A percentile compares a stretch with the other conserved stretches of the same genome.
phyloP scores from a whole-genome alignment of 2,329 filamentous ascomycete species.

The Nemania bipapillata region DNA sequence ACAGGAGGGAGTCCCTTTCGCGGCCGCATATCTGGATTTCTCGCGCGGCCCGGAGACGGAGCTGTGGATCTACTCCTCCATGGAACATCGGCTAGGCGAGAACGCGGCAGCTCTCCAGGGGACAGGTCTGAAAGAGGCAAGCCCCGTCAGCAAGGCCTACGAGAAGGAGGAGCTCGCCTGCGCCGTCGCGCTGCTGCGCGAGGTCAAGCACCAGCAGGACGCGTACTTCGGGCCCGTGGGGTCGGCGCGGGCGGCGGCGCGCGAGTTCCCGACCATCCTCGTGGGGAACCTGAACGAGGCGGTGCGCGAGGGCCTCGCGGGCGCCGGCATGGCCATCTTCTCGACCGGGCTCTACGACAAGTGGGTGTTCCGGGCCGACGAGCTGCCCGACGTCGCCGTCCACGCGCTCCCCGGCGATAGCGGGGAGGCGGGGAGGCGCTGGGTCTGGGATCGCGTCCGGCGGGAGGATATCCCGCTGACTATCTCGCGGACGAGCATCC shows the following conservation, averaged over 20 bases:
- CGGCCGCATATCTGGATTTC: conserved; percentile 70
- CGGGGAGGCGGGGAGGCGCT: neutral
- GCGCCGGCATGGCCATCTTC: conserved; percentile 44
- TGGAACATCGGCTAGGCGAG: conserved; percentile 52
- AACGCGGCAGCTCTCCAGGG: neutral
- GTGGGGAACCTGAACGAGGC: conserved; percentile 58
- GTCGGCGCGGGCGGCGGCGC: conserved; percentile 45
- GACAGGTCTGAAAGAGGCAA: neutral
- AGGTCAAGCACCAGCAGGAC: conserved; percentile 43
- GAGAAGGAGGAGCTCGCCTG: conserved; percentile 18
- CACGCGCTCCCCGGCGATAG: neutral
- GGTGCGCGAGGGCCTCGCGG: conserved; percentile 49
- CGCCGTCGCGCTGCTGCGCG: conserved; percentile 36
- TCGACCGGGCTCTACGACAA: conserved; percentile 59
- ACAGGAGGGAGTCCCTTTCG: conserved; percentile 54
- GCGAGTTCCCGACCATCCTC: conserved; percentile 50
- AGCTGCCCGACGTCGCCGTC: conserved; percentile 53
- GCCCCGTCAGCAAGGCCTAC: neutral
- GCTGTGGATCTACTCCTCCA: conserved; percentile 69
- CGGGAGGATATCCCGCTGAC: conserved; percentile 67
- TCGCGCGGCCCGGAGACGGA: conserved; percentile 71
- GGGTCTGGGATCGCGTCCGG: conserved; percentile 63
- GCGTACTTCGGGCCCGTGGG: conserved; percentile 38
- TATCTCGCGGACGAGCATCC: conserved; percentile 65
- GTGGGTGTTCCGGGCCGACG: conserved; percentile 65